Evolutionary conservation across 1,284 basidiomycete species (phyloP).

Genomic region (Boletus semigastroideus): DNA sequence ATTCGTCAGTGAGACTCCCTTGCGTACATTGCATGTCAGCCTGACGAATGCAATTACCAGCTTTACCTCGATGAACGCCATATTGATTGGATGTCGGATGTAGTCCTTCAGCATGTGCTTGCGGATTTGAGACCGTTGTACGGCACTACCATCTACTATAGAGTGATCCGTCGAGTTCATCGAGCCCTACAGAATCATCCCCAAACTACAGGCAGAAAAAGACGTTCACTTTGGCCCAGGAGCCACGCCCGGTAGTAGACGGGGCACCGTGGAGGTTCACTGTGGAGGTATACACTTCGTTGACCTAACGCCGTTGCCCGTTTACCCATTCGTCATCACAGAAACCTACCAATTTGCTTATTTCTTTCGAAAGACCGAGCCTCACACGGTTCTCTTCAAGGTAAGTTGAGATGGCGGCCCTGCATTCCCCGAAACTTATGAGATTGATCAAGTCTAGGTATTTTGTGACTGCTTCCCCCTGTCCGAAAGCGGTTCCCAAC

Average conservation of each 20-base stretch:
- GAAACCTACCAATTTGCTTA: conserved; percentile 80
- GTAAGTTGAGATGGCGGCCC: conserved; percentile 32
- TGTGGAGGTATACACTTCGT: conserved; percentile 50
- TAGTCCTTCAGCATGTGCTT: conserved; percentile 66
- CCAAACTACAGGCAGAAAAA: conserved; percentile 63
- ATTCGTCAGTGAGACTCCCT: conserved; percentile 45
- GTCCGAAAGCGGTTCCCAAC: conserved; percentile 17
- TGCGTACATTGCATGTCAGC: background rate
- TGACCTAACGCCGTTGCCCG: background rate
- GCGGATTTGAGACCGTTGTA: conserved; percentile 70
- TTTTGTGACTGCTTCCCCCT: conserved; percentile 47
- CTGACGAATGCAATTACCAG: conserved; percentile 35
- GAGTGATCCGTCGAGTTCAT: background rate
- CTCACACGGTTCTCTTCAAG: conserved; percentile 74
- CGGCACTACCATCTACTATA: conserved; percentile 18
- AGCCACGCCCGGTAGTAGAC: conserved; percentile 48
- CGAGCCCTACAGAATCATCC: conserved; percentile 51
- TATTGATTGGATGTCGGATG: conserved; percentile 77
- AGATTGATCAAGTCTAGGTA: conserved; percentile 43
- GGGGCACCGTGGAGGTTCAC: conserved; percentile 67
- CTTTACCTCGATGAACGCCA: conserved; percentile 79
- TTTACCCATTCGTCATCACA: conserved; percentile 28
- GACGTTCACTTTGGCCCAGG: conserved; percentile 42
- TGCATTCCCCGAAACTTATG: conserved; percentile 14
- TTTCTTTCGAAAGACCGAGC: conserved; percentile 73